A percentile compares a stretch with the other conserved stretches of the same genome.
Evolutionary conservation across 768 basidiomycete genomes (phyloP).

Genomic region (Boletus pseudo-olivaceus): DNA sequence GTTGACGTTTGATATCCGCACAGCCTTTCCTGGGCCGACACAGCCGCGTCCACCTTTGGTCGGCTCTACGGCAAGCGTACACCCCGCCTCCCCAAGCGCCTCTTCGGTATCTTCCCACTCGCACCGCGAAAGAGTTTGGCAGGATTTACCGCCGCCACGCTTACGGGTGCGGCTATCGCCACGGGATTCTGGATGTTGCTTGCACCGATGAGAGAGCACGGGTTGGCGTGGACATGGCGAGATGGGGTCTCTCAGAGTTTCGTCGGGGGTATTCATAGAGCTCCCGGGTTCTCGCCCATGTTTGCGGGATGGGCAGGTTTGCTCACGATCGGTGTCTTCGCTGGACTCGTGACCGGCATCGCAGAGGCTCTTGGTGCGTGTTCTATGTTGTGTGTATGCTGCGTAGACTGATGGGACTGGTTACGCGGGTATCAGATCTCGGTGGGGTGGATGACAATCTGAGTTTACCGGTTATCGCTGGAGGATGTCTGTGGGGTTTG

Average conservation of each 20-base stretch:
- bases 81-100: slow-evolving; percentile 51
- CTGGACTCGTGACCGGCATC: slow-evolving; percentile 78
- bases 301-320: slow-evolving; percentile 43
- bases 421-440: slow-evolving; percentile 50
- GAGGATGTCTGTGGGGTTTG: slow-evolving; percentile 62
- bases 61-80: slow-evolving; percentile 78
- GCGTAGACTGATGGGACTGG: background rate
- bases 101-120: slow-evolving; percentile 54
- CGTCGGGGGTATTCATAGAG: slow-evolving; percentile 1
- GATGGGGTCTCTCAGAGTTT: slow-evolving; percentile 40
- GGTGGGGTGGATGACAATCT: slow-evolving; percentile 87
- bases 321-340: slow-evolving; percentile 51
- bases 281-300: background rate
- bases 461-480: slow-evolving; percentile 84
- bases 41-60: slow-evolving; percentile 88
- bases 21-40: slow-evolving; percentile 95
- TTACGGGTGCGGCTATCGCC: slow-evolving; percentile 68
- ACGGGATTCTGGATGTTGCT: slow-evolving; percentile 68
- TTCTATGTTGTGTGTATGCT: slow-evolving; percentile 1
- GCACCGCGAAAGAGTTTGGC: slow-evolving; percentile 83
- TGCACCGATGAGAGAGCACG: slow-evolving; percentile 44
- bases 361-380: slow-evolving; percentile 85
- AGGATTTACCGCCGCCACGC: slow-evolving; percentile 73
- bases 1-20: background rate
- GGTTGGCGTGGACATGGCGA: slow-evolving; percentile 57